Percentiles rank a stretch among this genome's conserved stretches.
These are phyloP conservation scores for Tolypocladium nubicola DNA, from an alignment of 2,329 filamentous ascomycete species.

Conservation along the genomic window DNA sequence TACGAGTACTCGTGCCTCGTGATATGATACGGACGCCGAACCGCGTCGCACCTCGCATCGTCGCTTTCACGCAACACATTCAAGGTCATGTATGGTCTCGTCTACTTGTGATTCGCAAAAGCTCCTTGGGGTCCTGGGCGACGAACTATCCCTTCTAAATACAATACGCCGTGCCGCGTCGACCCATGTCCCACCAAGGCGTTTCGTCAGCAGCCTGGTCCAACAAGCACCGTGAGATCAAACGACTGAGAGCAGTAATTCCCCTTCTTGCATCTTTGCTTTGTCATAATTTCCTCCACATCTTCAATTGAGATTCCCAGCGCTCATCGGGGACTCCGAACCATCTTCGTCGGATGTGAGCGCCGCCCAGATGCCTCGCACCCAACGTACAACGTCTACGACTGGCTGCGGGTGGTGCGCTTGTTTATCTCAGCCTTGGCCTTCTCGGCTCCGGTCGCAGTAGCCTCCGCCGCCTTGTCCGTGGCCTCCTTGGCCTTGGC, in stretches of 20 bases:
- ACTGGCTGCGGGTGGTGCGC: conserved; percentile 47
- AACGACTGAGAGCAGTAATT: not conserved
- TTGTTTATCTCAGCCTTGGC: conserved; percentile 64
- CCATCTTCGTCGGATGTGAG: not conserved
- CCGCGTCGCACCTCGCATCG: not conserved
- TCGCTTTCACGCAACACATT: not conserved
- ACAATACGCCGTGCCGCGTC: not conserved
- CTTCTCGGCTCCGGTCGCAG: conserved; percentile 54
- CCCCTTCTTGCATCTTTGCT: not conserved
- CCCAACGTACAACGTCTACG: conserved; percentile 19
- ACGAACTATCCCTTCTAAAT: not conserved
- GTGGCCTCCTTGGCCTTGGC: conserved; percentile 64
- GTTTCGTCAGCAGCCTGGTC: not conserved
- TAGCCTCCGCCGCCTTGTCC: conserved; percentile 51
- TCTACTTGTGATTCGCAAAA: not conserved
- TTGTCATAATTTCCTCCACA: not conserved
- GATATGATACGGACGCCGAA: too few species aligned
- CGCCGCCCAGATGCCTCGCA: not conserved
- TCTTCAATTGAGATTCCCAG: not conserved
- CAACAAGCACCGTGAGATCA: not conserved
- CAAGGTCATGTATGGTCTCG: not conserved
- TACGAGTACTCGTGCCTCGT: too few species aligned
- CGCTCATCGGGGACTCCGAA: not conserved
- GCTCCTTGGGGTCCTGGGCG: not conserved
- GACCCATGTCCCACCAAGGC: not conserved